Conservation (phyloP, 1,284 basidiomycete species). For the Irpex sp. region DNA sequence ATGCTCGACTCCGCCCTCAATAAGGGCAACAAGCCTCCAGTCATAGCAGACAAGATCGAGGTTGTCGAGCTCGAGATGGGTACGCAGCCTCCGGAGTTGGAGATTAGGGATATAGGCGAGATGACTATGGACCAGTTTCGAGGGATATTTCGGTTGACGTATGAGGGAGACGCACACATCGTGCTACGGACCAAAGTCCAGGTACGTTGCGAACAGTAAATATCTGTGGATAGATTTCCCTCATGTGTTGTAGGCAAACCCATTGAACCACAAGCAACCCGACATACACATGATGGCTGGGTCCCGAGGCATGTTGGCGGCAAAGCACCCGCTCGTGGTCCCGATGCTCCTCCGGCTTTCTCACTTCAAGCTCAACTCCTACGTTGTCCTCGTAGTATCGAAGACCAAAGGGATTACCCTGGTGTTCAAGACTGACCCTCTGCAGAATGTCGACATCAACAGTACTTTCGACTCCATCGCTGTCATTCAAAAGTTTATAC, state of each 20-base stretch:
- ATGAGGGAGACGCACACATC: slow-evolving; percentile 93
- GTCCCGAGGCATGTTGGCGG: slow-evolving; percentile 82
- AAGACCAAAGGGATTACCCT: slow-evolving; percentile 97
- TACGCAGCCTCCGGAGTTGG: slow-evolving; percentile 95
- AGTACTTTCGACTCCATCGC: slow-evolving; percentile 98
- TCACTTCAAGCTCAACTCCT: slow-evolving; percentile 88
- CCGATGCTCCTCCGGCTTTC: slow-evolving; percentile 98
- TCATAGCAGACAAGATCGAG: slow-evolving; percentile 96
- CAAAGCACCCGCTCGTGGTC: slow-evolving; percentile 89
- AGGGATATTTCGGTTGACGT: slow-evolving; percentile 95
- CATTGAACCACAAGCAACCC: slow-evolving; percentile 84
- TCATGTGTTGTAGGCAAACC: slow-evolving; percentile 69
- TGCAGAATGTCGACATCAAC: slow-evolving; percentile 96
- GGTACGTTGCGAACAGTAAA: slow-evolving; percentile 37
- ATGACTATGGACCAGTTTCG: slow-evolving; percentile 94
- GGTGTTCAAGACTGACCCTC: slow-evolving; percentile 99
- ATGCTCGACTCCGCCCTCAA: slow-evolving; percentile 95
- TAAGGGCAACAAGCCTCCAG: slow-evolving; percentile 95
- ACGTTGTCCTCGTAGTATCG: slow-evolving; percentile 96
- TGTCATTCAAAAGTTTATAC: slow-evolving; percentile 95
- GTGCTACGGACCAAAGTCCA: slow-evolving; percentile 96
- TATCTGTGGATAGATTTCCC: background rate
- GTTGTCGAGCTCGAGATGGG: slow-evolving; percentile 99
- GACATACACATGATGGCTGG: slow-evolving; percentile 75
- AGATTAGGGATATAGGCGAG: slow-evolving; percentile 97